These are phyloP conservation scores for Macrolepiota dolichaula DNA, from an alignment of 768 basidiomycete genomes.

Conservation along the genomic window DNA sequence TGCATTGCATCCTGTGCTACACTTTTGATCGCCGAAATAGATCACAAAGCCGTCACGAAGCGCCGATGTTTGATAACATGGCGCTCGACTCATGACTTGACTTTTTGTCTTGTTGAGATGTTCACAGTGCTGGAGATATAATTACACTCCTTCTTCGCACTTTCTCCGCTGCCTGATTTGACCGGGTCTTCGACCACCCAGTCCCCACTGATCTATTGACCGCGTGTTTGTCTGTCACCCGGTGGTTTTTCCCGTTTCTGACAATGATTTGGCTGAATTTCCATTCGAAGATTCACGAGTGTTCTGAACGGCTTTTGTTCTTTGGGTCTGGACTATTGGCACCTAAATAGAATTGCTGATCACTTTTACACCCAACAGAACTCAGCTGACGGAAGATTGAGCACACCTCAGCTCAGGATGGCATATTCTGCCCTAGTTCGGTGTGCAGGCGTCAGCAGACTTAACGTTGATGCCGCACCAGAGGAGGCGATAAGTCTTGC, in stretches of 20 bases:
- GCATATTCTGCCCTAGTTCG: slow-evolving; percentile 73
- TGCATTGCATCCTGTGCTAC: background rate
- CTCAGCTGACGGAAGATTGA: slow-evolving; percentile 58
- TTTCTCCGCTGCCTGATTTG: too few species aligned
- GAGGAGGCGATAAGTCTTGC: slow-evolving; percentile 44
- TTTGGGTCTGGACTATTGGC: background rate
- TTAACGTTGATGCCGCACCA: slow-evolving; percentile 14
- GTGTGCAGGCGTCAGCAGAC: slow-evolving; percentile 46
- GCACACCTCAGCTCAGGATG: slow-evolving; percentile 61
- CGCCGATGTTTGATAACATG: background rate
- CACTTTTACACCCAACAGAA: slow-evolving; percentile 40
- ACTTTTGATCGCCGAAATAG: background rate
- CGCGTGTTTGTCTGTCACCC: background rate
- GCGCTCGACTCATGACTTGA: background rate
- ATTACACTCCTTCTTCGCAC: background rate
- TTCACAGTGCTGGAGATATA: background rate
- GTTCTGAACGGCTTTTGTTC: background rate
- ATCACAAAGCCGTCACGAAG: slow-evolving; percentile 7
- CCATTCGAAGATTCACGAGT: background rate
- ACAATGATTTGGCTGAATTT: background rate
- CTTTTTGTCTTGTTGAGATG: background rate
- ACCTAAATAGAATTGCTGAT: background rate
- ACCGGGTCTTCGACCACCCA: background rate
- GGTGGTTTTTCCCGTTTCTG: background rate
- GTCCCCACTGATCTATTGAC: background rate